Conservation (phyloP, 495 filamentous ascomycete genomes). For the Hypomontagnella submonticulosa region DNA sequence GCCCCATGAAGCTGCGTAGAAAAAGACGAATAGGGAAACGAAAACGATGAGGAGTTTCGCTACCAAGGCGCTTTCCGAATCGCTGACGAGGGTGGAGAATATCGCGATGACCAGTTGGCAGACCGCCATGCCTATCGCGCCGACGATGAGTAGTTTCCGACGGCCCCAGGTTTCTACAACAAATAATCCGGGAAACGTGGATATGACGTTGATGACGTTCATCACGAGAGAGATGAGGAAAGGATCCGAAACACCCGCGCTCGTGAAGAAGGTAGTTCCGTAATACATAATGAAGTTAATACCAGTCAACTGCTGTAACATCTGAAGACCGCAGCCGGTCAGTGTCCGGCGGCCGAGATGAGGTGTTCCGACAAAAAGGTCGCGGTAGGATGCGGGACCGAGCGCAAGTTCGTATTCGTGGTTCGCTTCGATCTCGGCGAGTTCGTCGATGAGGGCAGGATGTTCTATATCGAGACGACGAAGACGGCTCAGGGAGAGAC, state of each 20-base stretch:
- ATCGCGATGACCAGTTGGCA: conserved; percentile 78
- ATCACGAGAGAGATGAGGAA: conserved; percentile 78
- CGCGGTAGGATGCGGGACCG: conserved; percentile 78
- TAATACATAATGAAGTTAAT: conserved; percentile 77
- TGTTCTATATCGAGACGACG: conserved; percentile 81
- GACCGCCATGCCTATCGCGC: conserved; percentile 78
- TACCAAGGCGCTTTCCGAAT: conserved; percentile 57
- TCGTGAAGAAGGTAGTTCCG: conserved; percentile 80
- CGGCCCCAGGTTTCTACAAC: conserved; percentile 84
- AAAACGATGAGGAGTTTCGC: conserved; percentile 80
- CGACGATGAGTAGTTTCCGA: conserved; percentile 76
- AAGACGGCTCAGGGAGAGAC: conserved; percentile 76
- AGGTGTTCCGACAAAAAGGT: conserved; percentile 71
- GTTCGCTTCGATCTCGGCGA: conserved; percentile 89
- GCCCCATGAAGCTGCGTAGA: conserved; percentile 86
- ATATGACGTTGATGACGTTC: conserved; percentile 79
- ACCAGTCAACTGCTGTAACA: conserved; percentile 69
- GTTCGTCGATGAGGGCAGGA: conserved; percentile 78
- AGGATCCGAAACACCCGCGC: conserved; percentile 69
- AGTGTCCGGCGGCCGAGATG: conserved; percentile 66
- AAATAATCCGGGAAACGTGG: conserved; percentile 77
- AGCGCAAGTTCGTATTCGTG: conserved; percentile 85
- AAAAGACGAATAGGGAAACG: conserved; percentile 84
- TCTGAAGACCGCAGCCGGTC: conserved; percentile 67
- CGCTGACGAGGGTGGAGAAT: conserved; percentile 66